Conservation (phyloP, 1,284 basidiomycete genomes). For the Austropuccinia psidii region DNA sequence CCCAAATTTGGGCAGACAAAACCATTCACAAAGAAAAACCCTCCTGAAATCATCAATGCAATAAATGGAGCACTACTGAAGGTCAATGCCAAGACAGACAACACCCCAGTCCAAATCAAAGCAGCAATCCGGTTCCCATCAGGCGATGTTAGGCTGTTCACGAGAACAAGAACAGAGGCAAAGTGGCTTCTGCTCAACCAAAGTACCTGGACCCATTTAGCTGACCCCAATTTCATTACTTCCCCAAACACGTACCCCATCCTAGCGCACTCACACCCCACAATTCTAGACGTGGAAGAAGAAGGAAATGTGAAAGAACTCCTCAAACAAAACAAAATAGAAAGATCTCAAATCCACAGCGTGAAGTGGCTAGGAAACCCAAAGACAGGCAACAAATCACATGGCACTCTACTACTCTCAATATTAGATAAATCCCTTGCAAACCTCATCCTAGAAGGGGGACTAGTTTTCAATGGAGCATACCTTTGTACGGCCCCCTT, state of each 20-base stretch:
- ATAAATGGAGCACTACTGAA: too few relatives aligned
- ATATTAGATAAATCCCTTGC: neutral
- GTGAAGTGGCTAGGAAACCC: neutral
- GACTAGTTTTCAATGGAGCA: neutral
- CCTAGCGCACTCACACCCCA: neutral
- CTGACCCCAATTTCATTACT: neutral
- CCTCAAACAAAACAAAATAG: neutral
- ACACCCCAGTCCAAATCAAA: too few relatives aligned
- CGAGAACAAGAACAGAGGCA: neutral
- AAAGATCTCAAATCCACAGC: neutral
- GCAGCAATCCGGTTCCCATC: too few relatives aligned
- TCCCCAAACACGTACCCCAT: neutral
- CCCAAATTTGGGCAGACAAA: too few relatives aligned
- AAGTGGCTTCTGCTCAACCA: neutral
- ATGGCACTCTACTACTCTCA: neutral
- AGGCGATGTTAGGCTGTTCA: too few relatives aligned
- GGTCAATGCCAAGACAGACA: too few relatives aligned
- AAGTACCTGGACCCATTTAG: neutral
- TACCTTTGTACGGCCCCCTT: neutral
- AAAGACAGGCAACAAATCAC: neutral
- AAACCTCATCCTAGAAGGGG: neutral
- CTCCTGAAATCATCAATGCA: too few relatives aligned
- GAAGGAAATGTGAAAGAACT: neutral
- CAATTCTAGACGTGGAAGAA: neutral
- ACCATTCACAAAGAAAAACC: too few relatives aligned